Base-by-base conservation (phyloP, 768 basidiomycete species). In the Rhodosporidiobolus sp. region DNA sequence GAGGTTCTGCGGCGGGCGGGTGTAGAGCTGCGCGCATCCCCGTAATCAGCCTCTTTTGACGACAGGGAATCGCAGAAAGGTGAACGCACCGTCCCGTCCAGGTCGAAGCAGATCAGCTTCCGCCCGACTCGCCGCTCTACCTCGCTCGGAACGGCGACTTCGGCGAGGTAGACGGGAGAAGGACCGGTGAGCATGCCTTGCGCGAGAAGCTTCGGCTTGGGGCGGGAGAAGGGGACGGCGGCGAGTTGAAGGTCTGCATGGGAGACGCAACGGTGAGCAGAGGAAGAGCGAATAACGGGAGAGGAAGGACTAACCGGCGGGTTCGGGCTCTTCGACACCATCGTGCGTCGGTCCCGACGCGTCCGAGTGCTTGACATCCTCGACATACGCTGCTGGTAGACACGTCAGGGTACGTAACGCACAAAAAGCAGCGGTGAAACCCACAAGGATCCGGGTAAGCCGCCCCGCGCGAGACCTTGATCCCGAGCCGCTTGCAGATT, bases 1-100 rank as follows among this genome's bases (percentile, higher is more conserved):
- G 52, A 74, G 69, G 49, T 67, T 52, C 49, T 69, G 66, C 30
- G 73, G 73, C n/a, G 73, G 73, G 24, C 73, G 69, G 26, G 48
- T 48, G 54, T 75, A 75, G 28, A 75, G 66, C 67, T 67, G 49
- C 6, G 22, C 34, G 8, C 50, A 14, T 26, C 26, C 50, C 50
- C 24, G 4, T 30, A 20, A 24, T n/a, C 60, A 35, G 34, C 48
- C 6, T 32, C 46, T 19, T 61, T n/a, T 17, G n/a, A 28, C 28
- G 28, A 9, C 30, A 9, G 0, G 19, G 3, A 14, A 30, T 28
- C 17, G 9, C 10, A 26, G 24, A 19, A 32, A 19, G 53, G 2
- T 24, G 46, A 34, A 19, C 65, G 46, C 17, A 72, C 65, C 0
- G 73, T 75, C 2, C 73, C 73, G 50, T 75, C 73, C 4, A 75